phyloP scores from a whole-genome alignment of 768 basidiomycete species.

The Amanita thiersii region DNA sequence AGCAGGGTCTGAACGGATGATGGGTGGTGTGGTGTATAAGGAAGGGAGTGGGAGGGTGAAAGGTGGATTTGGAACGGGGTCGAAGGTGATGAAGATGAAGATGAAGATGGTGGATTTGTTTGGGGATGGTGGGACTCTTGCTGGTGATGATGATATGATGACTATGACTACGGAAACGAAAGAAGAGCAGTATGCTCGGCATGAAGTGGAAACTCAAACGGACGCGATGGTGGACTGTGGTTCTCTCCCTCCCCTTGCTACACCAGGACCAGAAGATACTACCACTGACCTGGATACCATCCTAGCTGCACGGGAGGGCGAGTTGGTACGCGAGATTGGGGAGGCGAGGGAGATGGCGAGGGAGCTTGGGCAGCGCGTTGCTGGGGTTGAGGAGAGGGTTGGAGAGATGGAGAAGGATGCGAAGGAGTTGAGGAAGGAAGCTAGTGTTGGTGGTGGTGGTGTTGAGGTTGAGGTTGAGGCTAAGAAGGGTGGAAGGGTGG shows the following conservation, averaged over 20 bases:
- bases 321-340: neutral
- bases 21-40: neutral
- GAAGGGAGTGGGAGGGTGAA: neutral
- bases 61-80: neutral
- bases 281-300: too few species aligned
- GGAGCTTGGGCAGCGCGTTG: slow-evolving; percentile 2
- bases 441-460: neutral
- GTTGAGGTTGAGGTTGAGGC: neutral
- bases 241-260: too few species aligned
- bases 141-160: too few species aligned
- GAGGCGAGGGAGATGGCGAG: slow-evolving; percentile 6
- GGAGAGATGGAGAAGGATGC: slow-evolving; percentile 6
- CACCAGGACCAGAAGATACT: too few species aligned
- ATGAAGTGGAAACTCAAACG: too few species aligned
- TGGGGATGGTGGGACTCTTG: too few species aligned
- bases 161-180: too few species aligned
- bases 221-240: too few species aligned
- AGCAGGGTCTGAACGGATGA: too few species aligned
- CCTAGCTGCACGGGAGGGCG: neutral
- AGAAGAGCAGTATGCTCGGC: too few species aligned
- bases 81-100: neutral
- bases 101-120: too few species aligned
- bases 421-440: slow-evolving; percentile 6
- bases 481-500: neutral
- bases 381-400: slow-evolving; percentile 3